These are phyloP conservation scores for Lactarius trivialis DNA, from an alignment of 768 basidiomycete species.

Conservation along the genomic window DNA sequence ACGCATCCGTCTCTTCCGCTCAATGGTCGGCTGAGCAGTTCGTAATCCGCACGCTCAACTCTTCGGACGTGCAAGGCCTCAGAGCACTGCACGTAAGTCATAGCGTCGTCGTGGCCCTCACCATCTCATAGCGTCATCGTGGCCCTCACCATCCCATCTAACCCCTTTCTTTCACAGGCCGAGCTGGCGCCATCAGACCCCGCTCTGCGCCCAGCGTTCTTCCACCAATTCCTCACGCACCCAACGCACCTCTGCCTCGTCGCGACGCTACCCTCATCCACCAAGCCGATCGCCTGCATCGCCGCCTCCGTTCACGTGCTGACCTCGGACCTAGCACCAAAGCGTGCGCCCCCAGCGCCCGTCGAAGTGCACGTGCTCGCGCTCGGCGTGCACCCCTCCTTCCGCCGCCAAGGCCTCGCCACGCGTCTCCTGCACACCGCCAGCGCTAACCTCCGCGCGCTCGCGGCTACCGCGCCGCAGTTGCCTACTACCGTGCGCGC, in stretches of 20 bases:
- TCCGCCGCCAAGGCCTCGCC: constrained; percentile 39
- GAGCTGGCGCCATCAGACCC: constrained; percentile 10
- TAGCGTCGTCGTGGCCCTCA: background rate
- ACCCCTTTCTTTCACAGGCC: background rate
- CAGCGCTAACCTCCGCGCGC: constrained; percentile 26
- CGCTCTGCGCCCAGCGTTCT: constrained; percentile 15
- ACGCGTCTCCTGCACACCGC: constrained; percentile 35
- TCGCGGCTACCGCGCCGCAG: constrained; percentile 11
- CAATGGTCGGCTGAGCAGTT: constrained; percentile 13
- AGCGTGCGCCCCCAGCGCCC: constrained; percentile 41
- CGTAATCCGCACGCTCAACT: constrained; percentile 17
- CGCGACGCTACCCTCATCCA: constrained; percentile 11
- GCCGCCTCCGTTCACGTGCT: constrained; percentile 26
- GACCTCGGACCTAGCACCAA: constrained; percentile 20
- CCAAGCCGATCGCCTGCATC: constrained; percentile 19
- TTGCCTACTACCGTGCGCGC: background rate
- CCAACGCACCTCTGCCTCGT: constrained; percentile 19
- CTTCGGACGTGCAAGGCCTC: constrained; percentile 17
- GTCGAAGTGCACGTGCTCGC: constrained; percentile 47
- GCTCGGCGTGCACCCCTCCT: constrained; percentile 43
- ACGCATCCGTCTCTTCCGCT: constrained; percentile 7
- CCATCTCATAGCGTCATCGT: too few species aligned
- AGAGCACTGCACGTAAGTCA: constrained; percentile 19
- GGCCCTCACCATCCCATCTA: background rate
- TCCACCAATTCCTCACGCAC: constrained; percentile 19